These are phyloP conservation scores for Podosphaera aphanis DNA, from an alignment of 2,329 filamentous ascomycete genomes.

Conservation along the genomic window DNA sequence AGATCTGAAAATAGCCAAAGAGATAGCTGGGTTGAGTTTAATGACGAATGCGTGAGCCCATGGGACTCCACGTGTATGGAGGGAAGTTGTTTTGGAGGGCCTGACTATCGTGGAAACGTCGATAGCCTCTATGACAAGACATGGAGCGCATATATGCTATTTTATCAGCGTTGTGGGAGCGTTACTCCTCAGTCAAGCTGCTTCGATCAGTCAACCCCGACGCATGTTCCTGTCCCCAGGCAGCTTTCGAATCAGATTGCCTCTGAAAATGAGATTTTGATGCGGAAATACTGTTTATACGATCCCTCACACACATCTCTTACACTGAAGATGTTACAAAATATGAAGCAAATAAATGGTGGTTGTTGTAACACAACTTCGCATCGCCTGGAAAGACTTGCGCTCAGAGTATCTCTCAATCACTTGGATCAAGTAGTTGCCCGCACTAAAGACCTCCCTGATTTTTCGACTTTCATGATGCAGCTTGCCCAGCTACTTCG, in stretches of 20 bases:
- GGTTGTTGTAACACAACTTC: slow-evolving; percentile 24
- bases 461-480: slow-evolving; percentile 31
- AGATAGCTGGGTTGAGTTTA: slow-evolving; percentile 67
- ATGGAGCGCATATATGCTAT: slow-evolving; percentile 91
- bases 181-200: slow-evolving; percentile 28
- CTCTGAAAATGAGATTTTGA: slow-evolving; percentile 46
- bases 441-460: slow-evolving; percentile 42
- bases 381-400: slow-evolving; percentile 24
- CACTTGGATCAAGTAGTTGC: slow-evolving; percentile 58
- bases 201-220: slow-evolving; percentile 17
- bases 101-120: slow-evolving; percentile 28
- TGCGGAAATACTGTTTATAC: slow-evolving; percentile 58
- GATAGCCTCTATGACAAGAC: slow-evolving; percentile 37
- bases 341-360: slow-evolving; percentile 26
- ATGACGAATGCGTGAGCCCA: slow-evolving; percentile 57
- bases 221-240: slow-evolving; percentile 23
- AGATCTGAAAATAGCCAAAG: slow-evolving; percentile 30
- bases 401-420: slow-evolving; percentile 31
- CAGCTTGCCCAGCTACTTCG: slow-evolving; percentile 27
- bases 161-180: slow-evolving; percentile 64
- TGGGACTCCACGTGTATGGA: slow-evolving; percentile 59
- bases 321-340: slow-evolving; percentile 35
- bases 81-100: slow-evolving; percentile 57
- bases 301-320: slow-evolving; percentile 50
- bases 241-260: slow-evolving; percentile 35